These are phyloP conservation scores for Arctium lappa DNA, from an alignment of 129 eudicot species.

Conservation along the genomic window DNA sequence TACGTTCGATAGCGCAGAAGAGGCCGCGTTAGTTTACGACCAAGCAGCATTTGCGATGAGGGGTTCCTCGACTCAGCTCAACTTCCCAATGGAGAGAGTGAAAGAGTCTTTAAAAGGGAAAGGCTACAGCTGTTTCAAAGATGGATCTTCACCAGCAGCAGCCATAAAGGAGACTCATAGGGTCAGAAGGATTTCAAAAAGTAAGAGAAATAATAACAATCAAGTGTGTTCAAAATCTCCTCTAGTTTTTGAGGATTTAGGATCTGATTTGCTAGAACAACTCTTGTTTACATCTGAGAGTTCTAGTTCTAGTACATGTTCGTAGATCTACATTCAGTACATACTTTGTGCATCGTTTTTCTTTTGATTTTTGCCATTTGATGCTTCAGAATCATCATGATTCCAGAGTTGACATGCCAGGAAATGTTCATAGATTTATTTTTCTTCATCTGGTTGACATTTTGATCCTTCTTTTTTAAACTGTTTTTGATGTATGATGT, in stretches of 20 bases:
- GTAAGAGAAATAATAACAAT: background rate
- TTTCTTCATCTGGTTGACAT: background rate
- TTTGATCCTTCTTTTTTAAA: background rate
- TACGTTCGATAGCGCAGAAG: conserved; percentile 32
- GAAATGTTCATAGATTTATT: background rate
- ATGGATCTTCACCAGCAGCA: conserved; percentile 37
- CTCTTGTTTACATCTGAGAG: conserved; percentile 31
- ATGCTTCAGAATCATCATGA: background rate
- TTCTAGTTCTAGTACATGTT: conserved; percentile 17
- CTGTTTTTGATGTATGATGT: background rate
- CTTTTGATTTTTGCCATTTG: background rate
- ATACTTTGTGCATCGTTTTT: background rate
- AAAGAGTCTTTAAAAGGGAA: conserved; percentile 33
- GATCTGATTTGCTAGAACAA: conserved; percentile 36
- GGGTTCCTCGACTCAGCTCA: conserved; percentile 29
- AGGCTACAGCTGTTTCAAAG: background rate
- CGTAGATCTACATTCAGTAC: background rate
- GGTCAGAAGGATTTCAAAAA: conserved; percentile 17
- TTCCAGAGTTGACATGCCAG: background rate
- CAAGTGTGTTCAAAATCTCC: conserved; percentile 1
- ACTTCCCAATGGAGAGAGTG: conserved; percentile 30
- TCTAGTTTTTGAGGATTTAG: conserved; percentile 32
- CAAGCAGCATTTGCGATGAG: conserved; percentile 45
- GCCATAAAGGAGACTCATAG: conserved; percentile 39
- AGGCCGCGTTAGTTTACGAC: conserved; percentile 35